Evolutionary conservation across 2,329 filamentous ascomycete species (phyloP), one percentile per base, ranked within the genome.

Genomic region (Colletotrichum tabaci): DNA sequence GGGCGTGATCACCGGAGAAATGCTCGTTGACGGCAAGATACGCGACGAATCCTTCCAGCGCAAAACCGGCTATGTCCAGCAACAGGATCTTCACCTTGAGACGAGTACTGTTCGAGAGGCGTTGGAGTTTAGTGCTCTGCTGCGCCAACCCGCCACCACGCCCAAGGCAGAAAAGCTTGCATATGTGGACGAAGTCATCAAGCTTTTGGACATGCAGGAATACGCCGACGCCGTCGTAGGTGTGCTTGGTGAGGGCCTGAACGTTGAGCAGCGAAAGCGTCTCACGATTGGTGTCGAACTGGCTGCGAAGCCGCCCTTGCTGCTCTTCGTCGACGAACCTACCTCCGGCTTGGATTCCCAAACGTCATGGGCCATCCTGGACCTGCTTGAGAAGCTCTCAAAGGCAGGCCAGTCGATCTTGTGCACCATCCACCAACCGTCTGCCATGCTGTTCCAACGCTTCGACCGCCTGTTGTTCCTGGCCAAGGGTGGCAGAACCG

Each of bases 231-330:
- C 92, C 5, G 84, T 93, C 30, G 89, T 93, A 50, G 91, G 91
- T 82, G 89, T 92, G 42, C 87, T 90, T 4, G 91, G 91, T 64
- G 90, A 92, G 84, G 79, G 79, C 0, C 68, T 80, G 3, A 80
- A 89, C 73, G 80, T 83, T 0, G 83, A 86, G 69, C 83, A 86
- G 68, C 76, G 84, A 10, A 86, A 86, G 58, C 88, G 92, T 74
- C 84, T 94, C 10, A 94, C 92, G 0, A 94, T 94, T 71, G 93
- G 91, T 77, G 92, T 94, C 2, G 93, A 95, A 78, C 83, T 95
- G 4, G 92, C 91, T 23, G 92, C 92, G 1, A 93, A 92, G 77
- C 93, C 93, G 0, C 87, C 91, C 49, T 82, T 94, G 2, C 86
- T 94, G 58, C 87, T 94, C 21, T 95, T 94, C 84, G 85, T 94